Percentiles rank a stretch among this genome's conserved stretches.
These are phyloP conservation scores for Nitzschia sp. DNA, from an alignment of 108 stramenopile species.

Conservation along the genomic window DNA sequence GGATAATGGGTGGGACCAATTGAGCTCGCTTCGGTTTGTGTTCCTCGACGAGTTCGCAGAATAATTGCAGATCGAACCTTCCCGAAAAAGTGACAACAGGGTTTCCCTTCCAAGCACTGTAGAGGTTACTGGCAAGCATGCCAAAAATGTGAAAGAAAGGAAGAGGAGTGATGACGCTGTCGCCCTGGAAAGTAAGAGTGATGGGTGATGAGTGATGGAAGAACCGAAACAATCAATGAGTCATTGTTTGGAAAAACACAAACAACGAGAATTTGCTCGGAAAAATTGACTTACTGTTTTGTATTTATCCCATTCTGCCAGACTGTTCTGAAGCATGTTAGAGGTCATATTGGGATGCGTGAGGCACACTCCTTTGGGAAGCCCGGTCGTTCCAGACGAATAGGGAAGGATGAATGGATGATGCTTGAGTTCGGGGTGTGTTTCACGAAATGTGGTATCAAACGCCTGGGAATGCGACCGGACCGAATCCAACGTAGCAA, in stretches of 20 bases:
- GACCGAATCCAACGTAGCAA: conserved; percentile 53
- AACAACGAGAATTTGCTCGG: not conserved
- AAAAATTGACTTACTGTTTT: not conserved
- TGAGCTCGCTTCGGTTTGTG: conserved; percentile 73
- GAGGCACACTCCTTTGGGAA: conserved; percentile 90
- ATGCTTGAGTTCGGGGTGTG: conserved; percentile 41
- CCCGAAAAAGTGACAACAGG: conserved; percentile 71
- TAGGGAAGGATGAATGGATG: conserved; percentile 85
- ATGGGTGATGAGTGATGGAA: not conserved
- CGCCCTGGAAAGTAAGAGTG: conserved; percentile 18
- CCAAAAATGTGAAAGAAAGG: conserved; percentile 96
- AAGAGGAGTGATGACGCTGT: conserved; percentile 75
- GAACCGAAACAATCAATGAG: not conserved
- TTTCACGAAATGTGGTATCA: conserved; percentile 35
- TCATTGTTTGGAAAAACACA: not conserved
- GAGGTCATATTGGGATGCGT: conserved; percentile 80
- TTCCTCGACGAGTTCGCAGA: conserved; percentile 70
- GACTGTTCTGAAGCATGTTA: conserved; percentile 71
- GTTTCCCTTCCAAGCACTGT: conserved; percentile 66
- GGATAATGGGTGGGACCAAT: conserved; percentile 88
- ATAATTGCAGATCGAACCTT: conserved; percentile 78
- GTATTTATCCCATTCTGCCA: conserved; percentile 41
- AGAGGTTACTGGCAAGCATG: conserved; percentile 58
- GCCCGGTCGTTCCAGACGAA: conserved; percentile 93
- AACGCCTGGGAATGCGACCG: conserved; percentile 35